Base-by-base conservation (phyloP, 1,284 basidiomycete genomes). In the Spongiforma sp. region DNA sequence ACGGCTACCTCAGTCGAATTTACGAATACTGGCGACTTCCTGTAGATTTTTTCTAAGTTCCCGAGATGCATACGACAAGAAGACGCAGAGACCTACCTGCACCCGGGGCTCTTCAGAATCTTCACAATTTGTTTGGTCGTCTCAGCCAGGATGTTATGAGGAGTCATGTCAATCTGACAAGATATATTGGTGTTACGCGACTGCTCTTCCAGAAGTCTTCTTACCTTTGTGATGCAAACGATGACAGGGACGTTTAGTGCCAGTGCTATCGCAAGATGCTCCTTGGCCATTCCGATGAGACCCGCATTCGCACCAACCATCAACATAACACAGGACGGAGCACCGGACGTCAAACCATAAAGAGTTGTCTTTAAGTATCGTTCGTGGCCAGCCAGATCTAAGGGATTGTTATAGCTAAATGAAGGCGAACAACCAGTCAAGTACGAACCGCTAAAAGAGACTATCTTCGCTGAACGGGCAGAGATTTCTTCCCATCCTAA, bases 401-500 rank as follows among this genome's bases (percentile, higher is more conserved):
- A 33, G 68, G 62, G 48, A 69, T 60, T 32, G 28, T 14, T 30
- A 10, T 39, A 53, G 21, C 33, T 56, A n/a, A 26, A 57, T 30
- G 34, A 32, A n/a, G 50, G 64, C 10, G 63, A 36, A 34, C 19
- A 48, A 59, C 21, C 32, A 32, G 15, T 28, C 50, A 63, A 34
- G 53, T 14, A 65, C 62, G 50, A 68, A 90, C 91, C 94, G 69
- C 94, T 98, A 76, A 99, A 99, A 32, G 94, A 95, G 57, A 99
- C 88, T 11, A 99, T 95, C 79, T 99, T 99, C 52, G 95, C 90
- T 0, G 94, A 90, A 70, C 92, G 88, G 56, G 89, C 81, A 60
- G 95, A 96, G n/a, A 99, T 98, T 72, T 97, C 93, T 70, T 99
- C 96, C 97, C 97, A 99, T 12, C 89, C 89, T 64, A 97, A 82